Conservation (phyloP, 2,329 filamentous ascomycete genomes). For the Alternaria conjuncta region DNA sequence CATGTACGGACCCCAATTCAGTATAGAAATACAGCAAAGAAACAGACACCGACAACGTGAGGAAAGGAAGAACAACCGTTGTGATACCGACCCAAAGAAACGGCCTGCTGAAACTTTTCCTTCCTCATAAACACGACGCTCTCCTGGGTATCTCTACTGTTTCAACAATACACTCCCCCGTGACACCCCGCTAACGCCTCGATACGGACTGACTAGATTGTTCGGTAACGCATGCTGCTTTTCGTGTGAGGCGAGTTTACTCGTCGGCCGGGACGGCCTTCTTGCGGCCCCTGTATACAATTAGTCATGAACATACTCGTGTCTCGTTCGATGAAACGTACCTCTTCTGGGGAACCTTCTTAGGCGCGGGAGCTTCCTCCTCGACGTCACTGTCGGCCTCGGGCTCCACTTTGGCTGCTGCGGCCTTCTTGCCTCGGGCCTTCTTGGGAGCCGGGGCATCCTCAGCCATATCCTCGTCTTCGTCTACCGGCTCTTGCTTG, state of each 20-base stretch:
- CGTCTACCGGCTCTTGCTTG: constrained; percentile 12
- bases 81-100: background rate
- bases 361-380: constrained; percentile 6
- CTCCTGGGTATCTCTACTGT: constrained; percentile 3
- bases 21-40: background rate
- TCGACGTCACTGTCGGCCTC: constrained; percentile 14
- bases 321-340: constrained; percentile 3
- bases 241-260: background rate
- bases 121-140: background rate
- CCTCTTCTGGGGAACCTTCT: constrained; percentile 39
- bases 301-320: constrained; percentile 8
- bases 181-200: constrained; percentile 6
- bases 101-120: background rate
- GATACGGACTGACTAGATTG: background rate
- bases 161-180: background rate
- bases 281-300: constrained; percentile 26
- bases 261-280: constrained; percentile 28
- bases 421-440: constrained; percentile 38
- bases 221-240: background rate
- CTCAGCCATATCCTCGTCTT: constrained; percentile 16
- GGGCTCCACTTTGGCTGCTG: constrained; percentile 18
- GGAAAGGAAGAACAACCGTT: background rate
- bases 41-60: background rate
- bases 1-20: background rate
- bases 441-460: constrained; percentile 38